A percentile compares a stretch with the other conserved stretches of the same genome.
Conservation (phyloP, 2,329 filamentous ascomycete species). For the Xylogone sp. region DNA sequence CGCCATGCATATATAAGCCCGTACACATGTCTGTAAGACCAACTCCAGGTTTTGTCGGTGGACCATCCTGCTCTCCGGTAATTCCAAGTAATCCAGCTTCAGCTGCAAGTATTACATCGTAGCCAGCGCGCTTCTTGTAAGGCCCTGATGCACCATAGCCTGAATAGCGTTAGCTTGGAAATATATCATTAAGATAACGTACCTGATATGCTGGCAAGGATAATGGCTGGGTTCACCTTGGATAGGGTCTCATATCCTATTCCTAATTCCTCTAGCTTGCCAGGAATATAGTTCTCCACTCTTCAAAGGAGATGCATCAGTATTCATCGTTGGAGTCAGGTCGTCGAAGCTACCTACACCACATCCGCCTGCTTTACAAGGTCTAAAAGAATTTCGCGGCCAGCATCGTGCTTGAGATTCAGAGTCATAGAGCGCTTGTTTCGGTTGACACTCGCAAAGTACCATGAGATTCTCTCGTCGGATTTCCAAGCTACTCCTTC, state of each 20-base stretch:
- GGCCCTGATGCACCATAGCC: constrained; percentile 35
- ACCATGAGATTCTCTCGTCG: constrained; percentile 32
- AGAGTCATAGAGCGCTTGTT: constrained; percentile 39
- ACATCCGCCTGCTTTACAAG: constrained; percentile 35
- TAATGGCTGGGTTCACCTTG: constrained; percentile 33
- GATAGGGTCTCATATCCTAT: constrained; percentile 35
- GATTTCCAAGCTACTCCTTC: constrained; percentile 25
- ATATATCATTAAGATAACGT: not conserved
- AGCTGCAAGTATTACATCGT: constrained; percentile 70
- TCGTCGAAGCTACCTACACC: constrained; percentile 17
- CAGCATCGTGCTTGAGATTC: constrained; percentile 27
- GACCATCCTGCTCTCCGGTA: constrained; percentile 65
- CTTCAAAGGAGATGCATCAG: constrained; percentile 8
- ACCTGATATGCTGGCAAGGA: constrained; percentile 40
- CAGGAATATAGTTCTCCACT: constrained; percentile 41
- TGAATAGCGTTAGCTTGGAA: constrained; percentile 3
- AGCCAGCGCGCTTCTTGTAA: constrained; percentile 37
- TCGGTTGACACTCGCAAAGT: constrained; percentile 40
- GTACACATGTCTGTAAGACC: constrained; percentile 41
- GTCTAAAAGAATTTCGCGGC: constrained; percentile 28
- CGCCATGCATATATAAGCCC: constrained; percentile 40
- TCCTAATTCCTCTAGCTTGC: constrained; percentile 35
- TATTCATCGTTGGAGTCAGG: not conserved
- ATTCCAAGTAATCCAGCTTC: constrained; percentile 99
- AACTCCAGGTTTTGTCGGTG: constrained; percentile 37